These are phyloP conservation scores for Globisporangium parvum DNA, from an alignment of 352 stramenopile genomes.

Conservation along the genomic window DNA sequence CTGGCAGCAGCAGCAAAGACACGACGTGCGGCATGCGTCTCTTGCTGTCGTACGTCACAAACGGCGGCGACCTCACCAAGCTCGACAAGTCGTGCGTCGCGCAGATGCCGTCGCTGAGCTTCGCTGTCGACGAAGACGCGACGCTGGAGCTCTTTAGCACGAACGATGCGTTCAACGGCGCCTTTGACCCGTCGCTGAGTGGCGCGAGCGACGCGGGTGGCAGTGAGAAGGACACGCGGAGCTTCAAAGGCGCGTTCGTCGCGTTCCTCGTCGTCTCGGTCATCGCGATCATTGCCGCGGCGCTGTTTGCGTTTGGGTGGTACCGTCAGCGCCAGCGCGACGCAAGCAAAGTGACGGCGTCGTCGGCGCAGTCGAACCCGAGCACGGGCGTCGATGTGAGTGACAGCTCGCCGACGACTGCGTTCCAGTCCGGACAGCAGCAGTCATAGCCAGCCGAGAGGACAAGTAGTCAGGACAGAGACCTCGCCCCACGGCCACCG, in stretches of 20 bases:
- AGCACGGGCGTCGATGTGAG: no score
- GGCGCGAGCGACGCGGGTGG: not conserved
- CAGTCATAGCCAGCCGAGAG: no score
- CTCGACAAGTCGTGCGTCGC: constrained; percentile 40
- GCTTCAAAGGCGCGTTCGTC: constrained; percentile 12
- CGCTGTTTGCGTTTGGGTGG: constrained; percentile 5
- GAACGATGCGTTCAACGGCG: not conserved
- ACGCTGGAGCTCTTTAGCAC: not conserved
- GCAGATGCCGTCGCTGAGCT: constrained; percentile 23
- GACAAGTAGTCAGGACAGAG: no score
- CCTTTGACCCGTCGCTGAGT: constrained; percentile 7
- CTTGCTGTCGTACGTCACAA: constrained; percentile 35
- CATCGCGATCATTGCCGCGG: not conserved
- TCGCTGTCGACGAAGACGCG: constrained; percentile 13
- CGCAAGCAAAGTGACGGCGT: not conserved
- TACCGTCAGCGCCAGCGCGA: not conserved
- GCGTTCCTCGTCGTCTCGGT: constrained; percentile 11
- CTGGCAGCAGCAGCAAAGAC: no score
- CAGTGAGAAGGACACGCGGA: not conserved
- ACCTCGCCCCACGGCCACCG: no score
- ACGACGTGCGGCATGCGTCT: constrained; percentile 26
- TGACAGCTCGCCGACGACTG: no score
- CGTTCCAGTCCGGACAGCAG: no score
- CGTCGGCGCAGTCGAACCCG: no score
- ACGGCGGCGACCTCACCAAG: constrained; percentile 22